phyloP scores from a whole-genome alignment of 2,329 filamentous ascomycete genomes.

The Domatiomyces globalis region DNA sequence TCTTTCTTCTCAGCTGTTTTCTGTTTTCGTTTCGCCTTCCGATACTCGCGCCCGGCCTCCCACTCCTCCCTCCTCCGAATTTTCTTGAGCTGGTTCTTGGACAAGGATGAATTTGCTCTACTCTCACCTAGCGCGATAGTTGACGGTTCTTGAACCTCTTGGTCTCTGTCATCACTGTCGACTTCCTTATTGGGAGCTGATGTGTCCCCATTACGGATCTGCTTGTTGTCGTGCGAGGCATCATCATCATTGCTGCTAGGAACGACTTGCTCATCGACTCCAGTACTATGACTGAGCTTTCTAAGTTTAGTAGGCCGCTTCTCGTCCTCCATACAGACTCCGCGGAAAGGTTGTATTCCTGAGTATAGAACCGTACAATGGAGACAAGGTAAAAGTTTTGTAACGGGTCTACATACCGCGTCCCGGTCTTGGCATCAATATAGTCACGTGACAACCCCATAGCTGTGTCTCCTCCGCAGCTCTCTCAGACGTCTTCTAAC shows the following conservation, averaged over 20 bases:
- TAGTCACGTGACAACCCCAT: background rate
- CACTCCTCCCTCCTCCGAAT: slow-evolving; percentile 56
- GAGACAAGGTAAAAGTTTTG: background rate
- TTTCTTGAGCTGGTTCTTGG: slow-evolving; percentile 79
- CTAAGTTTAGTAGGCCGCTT: slow-evolving; percentile 42
- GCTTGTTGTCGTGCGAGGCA: slow-evolving; percentile 9
- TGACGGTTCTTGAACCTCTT: slow-evolving; percentile 2
- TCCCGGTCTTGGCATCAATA: background rate
- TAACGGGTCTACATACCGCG: background rate
- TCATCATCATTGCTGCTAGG: background rate
- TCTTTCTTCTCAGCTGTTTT: slow-evolving; percentile 41
- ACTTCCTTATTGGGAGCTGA: slow-evolving; percentile 3
- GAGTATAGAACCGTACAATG: background rate
- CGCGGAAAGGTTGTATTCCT: background rate
- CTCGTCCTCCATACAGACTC: slow-evolving; percentile 37
- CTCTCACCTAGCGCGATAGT: background rate
- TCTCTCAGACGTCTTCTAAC: background rate
- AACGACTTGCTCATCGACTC: slow-evolving; percentile 4
- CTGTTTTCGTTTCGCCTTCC: slow-evolving; percentile 45
- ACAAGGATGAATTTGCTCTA: slow-evolving; percentile 35
- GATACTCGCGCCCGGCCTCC: slow-evolving; percentile 54
- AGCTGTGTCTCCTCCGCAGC: background rate
- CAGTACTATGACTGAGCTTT: slow-evolving; percentile 33
- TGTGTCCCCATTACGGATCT: slow-evolving; percentile 6
- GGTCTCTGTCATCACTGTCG: slow-evolving; percentile 1